phyloP scores from a whole-genome alignment of 73 alveolate species.

The Paramecium biaurelia region DNA sequence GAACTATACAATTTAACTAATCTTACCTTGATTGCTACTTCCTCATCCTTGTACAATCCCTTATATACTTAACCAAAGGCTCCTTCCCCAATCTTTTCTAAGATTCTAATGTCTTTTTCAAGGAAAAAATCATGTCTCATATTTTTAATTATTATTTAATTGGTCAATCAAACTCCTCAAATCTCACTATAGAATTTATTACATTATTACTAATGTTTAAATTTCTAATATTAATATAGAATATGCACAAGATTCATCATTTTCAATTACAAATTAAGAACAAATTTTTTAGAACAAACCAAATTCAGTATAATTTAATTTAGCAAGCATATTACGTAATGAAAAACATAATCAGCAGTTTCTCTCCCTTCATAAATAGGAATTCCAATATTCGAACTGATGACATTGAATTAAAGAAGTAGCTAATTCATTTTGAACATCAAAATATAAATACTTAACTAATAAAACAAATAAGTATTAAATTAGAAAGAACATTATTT shows the following conservation, averaged over 20 bases:
- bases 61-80: slow-evolving; percentile 39
- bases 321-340: background rate
- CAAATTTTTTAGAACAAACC: background rate
- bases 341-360: background rate
- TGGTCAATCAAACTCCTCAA: background rate
- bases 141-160: background rate
- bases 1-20: background rate
- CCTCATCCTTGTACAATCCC: background rate
- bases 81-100: slow-evolving; percentile 44
- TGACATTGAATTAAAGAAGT: background rate
- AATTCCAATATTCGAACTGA: background rate
- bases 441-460: background rate
- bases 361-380: background rate
- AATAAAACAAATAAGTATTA: background rate
- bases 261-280: background rate
- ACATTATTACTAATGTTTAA: background rate
- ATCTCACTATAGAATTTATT: background rate
- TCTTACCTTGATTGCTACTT: slow-evolving; percentile 30
- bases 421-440: background rate
- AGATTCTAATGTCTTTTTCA: background rate
- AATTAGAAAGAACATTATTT: background rate
- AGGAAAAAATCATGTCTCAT: background rate
- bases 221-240: background rate
- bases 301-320: background rate
- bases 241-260: background rate